Conservation (phyloP, 371 early-diverging fungal species). For the Mucor plumbeus region DNA sequence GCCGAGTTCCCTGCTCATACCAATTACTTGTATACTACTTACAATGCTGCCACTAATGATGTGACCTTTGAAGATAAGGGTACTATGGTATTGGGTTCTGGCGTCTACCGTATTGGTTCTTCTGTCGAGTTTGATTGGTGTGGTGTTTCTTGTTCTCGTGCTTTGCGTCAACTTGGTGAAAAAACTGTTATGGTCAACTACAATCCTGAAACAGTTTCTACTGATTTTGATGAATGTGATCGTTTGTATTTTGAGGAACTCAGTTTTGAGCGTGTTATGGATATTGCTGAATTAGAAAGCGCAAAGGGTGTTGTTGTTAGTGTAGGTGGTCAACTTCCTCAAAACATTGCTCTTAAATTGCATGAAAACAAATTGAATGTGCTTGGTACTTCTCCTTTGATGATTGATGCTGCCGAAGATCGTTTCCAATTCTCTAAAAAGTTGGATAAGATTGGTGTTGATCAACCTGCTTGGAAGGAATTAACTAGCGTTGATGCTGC, state of each 20-base stretch:
- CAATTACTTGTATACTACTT: slow-evolving; percentile 93
- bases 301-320: slow-evolving; percentile 84
- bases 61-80: slow-evolving; percentile 85
- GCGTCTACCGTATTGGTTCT: slow-evolving; percentile 94
- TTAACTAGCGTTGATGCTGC: slow-evolving; percentile 83
- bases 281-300: slow-evolving; percentile 88
- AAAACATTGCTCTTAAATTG: slow-evolving; percentile 91
- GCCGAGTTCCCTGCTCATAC: slow-evolving; percentile 94
- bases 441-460: slow-evolving; percentile 88
- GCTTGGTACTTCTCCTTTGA: slow-evolving; percentile 89
- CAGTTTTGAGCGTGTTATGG: slow-evolving; percentile 88
- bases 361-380: slow-evolving; percentile 73
- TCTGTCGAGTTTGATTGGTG: slow-evolving; percentile 97
- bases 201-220: slow-evolving; percentile 97
- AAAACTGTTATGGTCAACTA: slow-evolving; percentile 96
- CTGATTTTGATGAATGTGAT: slow-evolving; percentile 95
- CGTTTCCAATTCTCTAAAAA: slow-evolving; percentile 92
- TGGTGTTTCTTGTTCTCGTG: slow-evolving; percentile 83
- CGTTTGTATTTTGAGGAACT: slow-evolving; percentile 95
- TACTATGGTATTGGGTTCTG: slow-evolving; percentile 94
- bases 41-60: slow-evolving; percentile 87
- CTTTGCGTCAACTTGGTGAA: slow-evolving; percentile 75
- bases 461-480: slow-evolving; percentile 95
- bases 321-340: slow-evolving; percentile 93
- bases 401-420: slow-evolving; percentile 93